Evolutionary conservation across 2,329 filamentous ascomycete species (phyloP).

Genomic region (Aspergillus luchuensis): DNA sequence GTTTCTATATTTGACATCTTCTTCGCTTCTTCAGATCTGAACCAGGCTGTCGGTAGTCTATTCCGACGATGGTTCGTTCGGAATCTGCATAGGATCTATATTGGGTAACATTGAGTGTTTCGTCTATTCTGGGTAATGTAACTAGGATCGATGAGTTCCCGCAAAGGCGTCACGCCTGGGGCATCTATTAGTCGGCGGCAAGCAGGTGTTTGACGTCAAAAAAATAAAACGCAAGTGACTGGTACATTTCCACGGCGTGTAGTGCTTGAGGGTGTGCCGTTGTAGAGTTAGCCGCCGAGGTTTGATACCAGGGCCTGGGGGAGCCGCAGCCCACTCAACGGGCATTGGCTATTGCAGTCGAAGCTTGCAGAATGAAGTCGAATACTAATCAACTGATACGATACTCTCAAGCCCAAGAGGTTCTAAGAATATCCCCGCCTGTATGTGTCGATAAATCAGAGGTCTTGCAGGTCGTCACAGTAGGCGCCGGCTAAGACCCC

Average conservation of each 20-base stretch:
- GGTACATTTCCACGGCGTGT: conserved; percentile 14
- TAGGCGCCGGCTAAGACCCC: conserved; percentile 28
- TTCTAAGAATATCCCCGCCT: conserved; percentile 28
- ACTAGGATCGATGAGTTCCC: conserved; percentile 21
- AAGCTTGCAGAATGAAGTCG: conserved; percentile 1
- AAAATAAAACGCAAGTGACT: conserved; percentile 3
- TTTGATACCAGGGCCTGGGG: conserved; percentile 16
- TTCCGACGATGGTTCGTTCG: conserved; percentile 28
- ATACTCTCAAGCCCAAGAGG: conserved; percentile 24
- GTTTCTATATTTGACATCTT: conserved; percentile 46
- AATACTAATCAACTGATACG: conserved; percentile 7
- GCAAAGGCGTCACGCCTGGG: conserved; percentile 16
- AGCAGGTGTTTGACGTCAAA: conserved; percentile 10
- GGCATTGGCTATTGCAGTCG: conserved; percentile 9
- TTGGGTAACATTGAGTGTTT: conserved; percentile 28
- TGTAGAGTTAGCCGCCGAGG: conserved; percentile 21
- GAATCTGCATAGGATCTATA: conserved; percentile 25
- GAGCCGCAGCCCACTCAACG: conserved; percentile 15
- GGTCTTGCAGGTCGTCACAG: conserved; percentile 23
- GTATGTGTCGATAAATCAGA: conserved; percentile 11
- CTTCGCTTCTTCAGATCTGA: conserved; percentile 31
- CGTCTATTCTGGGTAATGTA: conserved; percentile 28
- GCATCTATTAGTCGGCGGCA: conserved; percentile 24
- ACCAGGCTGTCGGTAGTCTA: conserved; percentile 19
- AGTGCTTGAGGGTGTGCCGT: conserved; percentile 9